Evolutionary conservation across 331 rosid genomes (phyloP), one percentile per base, ranked within the genome.

Genomic region (Cydonia oblonga): DNA sequence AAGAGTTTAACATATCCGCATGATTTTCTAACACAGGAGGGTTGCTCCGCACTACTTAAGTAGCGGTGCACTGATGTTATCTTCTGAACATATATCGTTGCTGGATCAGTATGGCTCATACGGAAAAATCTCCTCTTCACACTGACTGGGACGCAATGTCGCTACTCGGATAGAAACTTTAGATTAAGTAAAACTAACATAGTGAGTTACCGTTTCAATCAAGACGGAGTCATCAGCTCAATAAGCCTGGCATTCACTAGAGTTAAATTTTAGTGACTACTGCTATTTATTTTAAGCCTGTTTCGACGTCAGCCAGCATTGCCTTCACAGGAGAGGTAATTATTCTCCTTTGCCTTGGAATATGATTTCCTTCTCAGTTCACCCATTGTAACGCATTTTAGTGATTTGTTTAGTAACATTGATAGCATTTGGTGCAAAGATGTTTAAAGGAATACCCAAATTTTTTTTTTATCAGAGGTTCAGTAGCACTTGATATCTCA

Each of bases 31-130:
- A 83, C 80, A 79, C 89, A 95, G 97, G 90, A 82, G 91, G 63
- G 81, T 83, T 68, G 75, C 81, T 72, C 96, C 84, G 64, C 97
- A 87, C 72, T 87, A 87, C 84, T 76, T 87, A 72, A 84, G 87
- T 24, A 81, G 67, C 12, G 83, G 86, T 51, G 69, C 74, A 38
- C 62, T 68, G 61, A 46, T 72, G 82, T 74, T 87, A 66, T 69
- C 85, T 6, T 81, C 85, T 8, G 85, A 84, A 72, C 81, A 84
- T 46, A 77, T 87, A 75, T 73, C 59, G 9, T 72, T 82, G 70
- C 85, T 87, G 57, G 86, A 54, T 63, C 81, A 73, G 64, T 29
- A 40, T 62, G 79, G 76, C 62, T 52, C 75, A 65, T 49, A 26
- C 15, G 24, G 71, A 52, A 58, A 76, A 59, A 54, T 26, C 53